Conservation (phyloP, 208 protist genomes). For the Leishmania tropica region DNA sequence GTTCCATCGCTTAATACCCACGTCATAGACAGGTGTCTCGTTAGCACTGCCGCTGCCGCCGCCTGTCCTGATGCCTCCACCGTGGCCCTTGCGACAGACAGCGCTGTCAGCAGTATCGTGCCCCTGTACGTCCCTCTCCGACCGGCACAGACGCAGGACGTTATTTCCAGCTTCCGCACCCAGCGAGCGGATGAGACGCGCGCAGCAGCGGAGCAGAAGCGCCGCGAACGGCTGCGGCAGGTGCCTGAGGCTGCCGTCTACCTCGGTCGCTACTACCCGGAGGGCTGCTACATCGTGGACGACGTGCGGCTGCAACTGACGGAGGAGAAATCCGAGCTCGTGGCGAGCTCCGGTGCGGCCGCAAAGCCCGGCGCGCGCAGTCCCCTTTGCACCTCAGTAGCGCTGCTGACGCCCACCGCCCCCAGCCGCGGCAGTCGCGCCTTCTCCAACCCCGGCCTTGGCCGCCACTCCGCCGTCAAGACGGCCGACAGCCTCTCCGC, state of each 20-base stretch:
- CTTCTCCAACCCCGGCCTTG: not conserved
- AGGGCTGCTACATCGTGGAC: conserved; percentile 11
- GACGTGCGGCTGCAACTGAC: conserved; percentile 3
- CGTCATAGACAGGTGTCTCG: conserved; percentile 5
- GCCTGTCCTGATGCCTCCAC: not conserved
- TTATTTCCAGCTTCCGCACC: conserved; percentile 16
- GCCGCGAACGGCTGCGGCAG: conserved; percentile 23
- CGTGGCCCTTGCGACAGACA: not conserved
- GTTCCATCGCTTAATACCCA: not conserved
- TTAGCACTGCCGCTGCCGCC: conserved; percentile 6
- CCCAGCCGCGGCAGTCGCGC: not conserved
- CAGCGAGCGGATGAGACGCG: conserved; percentile 19
- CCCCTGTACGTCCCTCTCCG: conserved; percentile 16
- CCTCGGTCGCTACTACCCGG: conserved; percentile 29
- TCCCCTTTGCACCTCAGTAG: not conserved
- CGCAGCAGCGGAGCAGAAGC: conserved; percentile 9
- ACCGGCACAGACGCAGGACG: conserved; percentile 18
- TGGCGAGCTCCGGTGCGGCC: not conserved
- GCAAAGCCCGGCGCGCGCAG: not conserved
- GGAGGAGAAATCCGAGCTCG: not conserved
- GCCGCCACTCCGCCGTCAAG: not conserved
- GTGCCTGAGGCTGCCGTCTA: conserved; percentile 19
- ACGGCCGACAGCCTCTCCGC: not conserved
- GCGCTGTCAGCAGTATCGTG: not conserved
- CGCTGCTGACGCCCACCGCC: not conserved